Evolutionary conservation across 73 alveolate genomes (phyloP).

Genomic region (Tetrahymena thermophila): DNA sequence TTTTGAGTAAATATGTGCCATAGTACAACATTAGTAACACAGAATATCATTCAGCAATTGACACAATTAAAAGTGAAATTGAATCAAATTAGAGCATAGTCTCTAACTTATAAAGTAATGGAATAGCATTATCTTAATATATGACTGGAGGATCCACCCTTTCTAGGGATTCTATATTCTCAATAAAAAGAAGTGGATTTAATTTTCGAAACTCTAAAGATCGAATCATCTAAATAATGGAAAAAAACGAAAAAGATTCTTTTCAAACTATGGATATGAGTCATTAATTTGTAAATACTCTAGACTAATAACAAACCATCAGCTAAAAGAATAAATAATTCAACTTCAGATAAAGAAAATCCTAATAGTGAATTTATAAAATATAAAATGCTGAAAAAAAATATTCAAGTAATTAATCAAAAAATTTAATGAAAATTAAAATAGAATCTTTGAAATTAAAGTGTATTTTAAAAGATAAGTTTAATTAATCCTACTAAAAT

Average conservation of each 20-base stretch:
- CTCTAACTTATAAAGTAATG: neutral
- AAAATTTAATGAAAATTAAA: neutral
- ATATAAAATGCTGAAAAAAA: neutral
- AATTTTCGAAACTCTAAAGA: neutral
- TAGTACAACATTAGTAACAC: neutral
- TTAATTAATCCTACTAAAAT: neutral
- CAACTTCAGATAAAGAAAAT: neutral
- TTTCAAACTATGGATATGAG: neutral
- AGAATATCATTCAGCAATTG: neutral
- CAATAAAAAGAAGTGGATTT: neutral
- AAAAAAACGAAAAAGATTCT: neutral
- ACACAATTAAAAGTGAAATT: neutral
- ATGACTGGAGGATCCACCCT: neutral
- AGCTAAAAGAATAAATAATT: neutral
- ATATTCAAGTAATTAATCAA: neutral
- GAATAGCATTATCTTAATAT: neutral
- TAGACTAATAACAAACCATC: neutral
- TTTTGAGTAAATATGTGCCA: neutral
- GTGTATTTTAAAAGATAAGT: neutral
- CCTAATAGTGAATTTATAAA: neutral
- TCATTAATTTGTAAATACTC: neutral
- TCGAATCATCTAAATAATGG: neutral
- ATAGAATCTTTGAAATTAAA: neutral
- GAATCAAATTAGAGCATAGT: neutral
- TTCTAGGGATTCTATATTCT: neutral